Evolutionary conservation across 495 filamentous ascomycete species (phyloP).

Genomic region (Thermothielavioides terrestris): DNA sequence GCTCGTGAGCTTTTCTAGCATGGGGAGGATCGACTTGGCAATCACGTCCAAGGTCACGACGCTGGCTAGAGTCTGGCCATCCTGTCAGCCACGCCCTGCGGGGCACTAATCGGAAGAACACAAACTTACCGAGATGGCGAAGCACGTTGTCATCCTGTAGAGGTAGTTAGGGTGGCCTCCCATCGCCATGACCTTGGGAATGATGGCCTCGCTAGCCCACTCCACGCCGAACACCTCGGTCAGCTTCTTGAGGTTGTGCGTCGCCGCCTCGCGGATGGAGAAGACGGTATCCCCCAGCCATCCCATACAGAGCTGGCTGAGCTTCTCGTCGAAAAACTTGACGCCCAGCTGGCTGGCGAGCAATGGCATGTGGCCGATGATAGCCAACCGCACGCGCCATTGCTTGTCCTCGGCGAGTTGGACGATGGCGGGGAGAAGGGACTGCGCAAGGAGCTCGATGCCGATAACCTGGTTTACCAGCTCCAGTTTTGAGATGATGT

Average conservation of each 20-base stretch:
- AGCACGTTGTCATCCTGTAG: conserved; percentile 98
- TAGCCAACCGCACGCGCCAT: conserved; percentile 95
- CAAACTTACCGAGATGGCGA: conserved; percentile 82
- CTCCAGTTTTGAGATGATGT: conserved; percentile 98
- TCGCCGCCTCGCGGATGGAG: conserved; percentile 94
- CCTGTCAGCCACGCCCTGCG: conserved; percentile 23
- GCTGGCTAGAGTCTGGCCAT: conserved; percentile 72
- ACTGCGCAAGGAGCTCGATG: conserved; percentile 92
- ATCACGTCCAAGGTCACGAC: conserved; percentile 89
- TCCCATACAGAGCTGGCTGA: conserved; percentile 91
- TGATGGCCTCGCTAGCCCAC: conserved; percentile 95
- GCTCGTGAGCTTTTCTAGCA: conserved; percentile 82
- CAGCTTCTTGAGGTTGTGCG: conserved; percentile 92
- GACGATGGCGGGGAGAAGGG: conserved; percentile 94
- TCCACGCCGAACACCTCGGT: conserved; percentile 97
- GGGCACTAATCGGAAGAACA: background rate
- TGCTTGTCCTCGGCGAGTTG: conserved; percentile 98
- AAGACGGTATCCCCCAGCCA: conserved; percentile 99
- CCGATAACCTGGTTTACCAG: conserved; percentile 98
- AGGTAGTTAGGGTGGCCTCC: conserved; percentile 96
- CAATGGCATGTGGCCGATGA: conserved; percentile 97
- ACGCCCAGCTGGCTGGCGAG: conserved; percentile 93
- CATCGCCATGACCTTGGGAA: conserved; percentile 98
- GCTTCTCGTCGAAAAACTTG: conserved; percentile 96
- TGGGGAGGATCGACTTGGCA: conserved; percentile 85